Percentiles rank a stretch among this genome's conserved stretches.
Conservation (phyloP, 176 grass and related monocot species). For the Cenchrus fungigraminus region DNA sequence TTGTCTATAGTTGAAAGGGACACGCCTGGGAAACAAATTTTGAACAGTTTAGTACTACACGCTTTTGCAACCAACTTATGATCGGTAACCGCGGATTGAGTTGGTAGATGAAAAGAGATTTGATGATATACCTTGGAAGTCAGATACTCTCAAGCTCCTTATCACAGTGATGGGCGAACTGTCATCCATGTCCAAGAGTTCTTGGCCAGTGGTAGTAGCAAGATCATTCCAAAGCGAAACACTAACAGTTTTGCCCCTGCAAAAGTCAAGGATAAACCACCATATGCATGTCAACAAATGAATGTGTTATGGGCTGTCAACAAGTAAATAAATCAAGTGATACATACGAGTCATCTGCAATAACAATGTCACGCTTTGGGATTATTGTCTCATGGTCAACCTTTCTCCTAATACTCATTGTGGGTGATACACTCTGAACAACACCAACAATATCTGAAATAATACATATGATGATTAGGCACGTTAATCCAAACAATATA, state of each 20-base stretch:
- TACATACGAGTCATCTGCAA: slow-evolving; percentile 95
- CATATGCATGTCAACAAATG: neutral
- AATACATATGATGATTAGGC: neutral
- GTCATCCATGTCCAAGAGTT: slow-evolving; percentile 84
- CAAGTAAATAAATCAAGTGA: neutral
- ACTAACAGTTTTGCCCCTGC: slow-evolving; percentile 82
- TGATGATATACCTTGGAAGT: slow-evolving; percentile 72
- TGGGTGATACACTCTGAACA: slow-evolving; percentile 84
- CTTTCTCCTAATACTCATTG: slow-evolving; percentile 83
- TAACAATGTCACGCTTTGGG: slow-evolving; percentile 84
- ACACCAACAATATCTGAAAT: slow-evolving; percentile 79
- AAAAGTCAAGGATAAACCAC: slow-evolving; percentile 31
- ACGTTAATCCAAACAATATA: neutral
- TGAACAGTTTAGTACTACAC: neutral
- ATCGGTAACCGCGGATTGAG: neutral
- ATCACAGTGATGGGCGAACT: slow-evolving; percentile 69
- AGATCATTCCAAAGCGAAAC: slow-evolving; percentile 96
- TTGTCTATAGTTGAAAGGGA: slow-evolving; percentile 81
- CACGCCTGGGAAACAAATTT: slow-evolving; percentile 56
- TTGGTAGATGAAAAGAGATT: neutral
- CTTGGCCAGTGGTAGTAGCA: slow-evolving; percentile 79
- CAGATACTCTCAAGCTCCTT: slow-evolving; percentile 84
- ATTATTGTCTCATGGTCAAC: slow-evolving; percentile 76
- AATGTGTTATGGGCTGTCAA: neutral
- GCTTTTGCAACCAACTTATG: neutral